phyloP scores from a whole-genome alignment of 2,329 filamentous ascomycete species.

The Amesomyces nigricolor region DNA sequence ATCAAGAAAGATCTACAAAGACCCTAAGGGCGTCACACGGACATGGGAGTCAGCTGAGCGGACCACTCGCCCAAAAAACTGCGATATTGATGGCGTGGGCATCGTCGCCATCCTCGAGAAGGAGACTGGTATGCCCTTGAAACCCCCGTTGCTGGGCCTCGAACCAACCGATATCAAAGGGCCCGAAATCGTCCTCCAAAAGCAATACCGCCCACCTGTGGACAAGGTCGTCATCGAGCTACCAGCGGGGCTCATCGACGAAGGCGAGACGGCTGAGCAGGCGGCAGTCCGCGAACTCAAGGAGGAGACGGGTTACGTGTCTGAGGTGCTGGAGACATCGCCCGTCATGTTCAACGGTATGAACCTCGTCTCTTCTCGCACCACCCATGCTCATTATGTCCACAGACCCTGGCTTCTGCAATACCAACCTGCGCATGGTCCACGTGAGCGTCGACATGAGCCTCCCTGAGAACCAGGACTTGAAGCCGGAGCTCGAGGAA shows the following conservation, averaged over 20 bases:
- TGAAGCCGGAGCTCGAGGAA: constrained; percentile 66
- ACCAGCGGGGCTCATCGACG: constrained; percentile 59
- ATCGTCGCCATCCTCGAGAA: constrained; percentile 64
- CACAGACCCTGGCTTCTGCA: constrained; percentile 60
- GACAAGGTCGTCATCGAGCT: constrained; percentile 57
- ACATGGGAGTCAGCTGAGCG: constrained; percentile 70
- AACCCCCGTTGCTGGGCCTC: neutral
- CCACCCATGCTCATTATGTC: too few relatives aligned
- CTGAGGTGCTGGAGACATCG: constrained; percentile 49
- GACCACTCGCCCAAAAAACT: constrained; percentile 56
- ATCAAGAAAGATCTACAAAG: constrained; percentile 55
- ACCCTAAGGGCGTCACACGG: constrained; percentile 52
- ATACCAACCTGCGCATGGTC: constrained; percentile 63
- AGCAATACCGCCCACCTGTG: constrained; percentile 60
- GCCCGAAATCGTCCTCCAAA: constrained; percentile 57
- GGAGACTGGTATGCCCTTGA: constrained; percentile 34
- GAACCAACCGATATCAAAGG: constrained; percentile 25
- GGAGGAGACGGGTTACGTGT: constrained; percentile 63
- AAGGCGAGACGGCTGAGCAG: constrained; percentile 54
- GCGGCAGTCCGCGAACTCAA: constrained; percentile 58
- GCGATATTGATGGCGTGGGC: constrained; percentile 65
- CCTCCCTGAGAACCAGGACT: constrained; percentile 62
- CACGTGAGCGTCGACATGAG: constrained; percentile 68
- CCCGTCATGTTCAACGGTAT: constrained; percentile 60
- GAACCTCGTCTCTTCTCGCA: too few relatives aligned